Evolutionary conservation across 192 early-diverging fungal species (phyloP), one percentile per base, ranked within the genome.

Genomic region (Linnemannia elongata): DNA sequence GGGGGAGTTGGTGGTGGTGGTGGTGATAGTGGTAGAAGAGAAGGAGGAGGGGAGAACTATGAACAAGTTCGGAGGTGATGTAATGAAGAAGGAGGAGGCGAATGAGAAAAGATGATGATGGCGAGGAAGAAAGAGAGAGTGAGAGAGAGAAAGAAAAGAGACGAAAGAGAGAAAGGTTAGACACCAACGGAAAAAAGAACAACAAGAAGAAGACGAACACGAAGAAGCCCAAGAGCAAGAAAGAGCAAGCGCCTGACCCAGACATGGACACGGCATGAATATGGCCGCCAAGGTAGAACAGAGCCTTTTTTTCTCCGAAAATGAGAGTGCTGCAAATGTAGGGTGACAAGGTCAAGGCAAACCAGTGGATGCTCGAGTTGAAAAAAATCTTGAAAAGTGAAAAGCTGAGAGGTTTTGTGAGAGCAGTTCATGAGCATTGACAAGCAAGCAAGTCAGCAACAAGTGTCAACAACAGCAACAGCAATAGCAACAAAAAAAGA

Each of bases 81-180:
- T 27, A 15, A 60, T 39, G 47, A 71, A 33, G 42, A 52, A 69
- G 24, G 68, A 70, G 35, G 33, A 35, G 47, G 54, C n/a, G 42
- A 49, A 66, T 68, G 72, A 80, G 79, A 69, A 24, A 36, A 18
- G 36, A 44, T 77, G 13, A 42, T 77, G 75, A 57, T 55, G 24
- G 35, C 18, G 45, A 45, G 45, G 54, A 45, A 66, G 27, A 42
- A 77, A 30, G 35, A 44, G 75, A 77, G 12, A 76, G 41, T 0
- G 75, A 77, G 9, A 76, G 38, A 55, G 24, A 77, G 75, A 77
- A 41, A 42, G 47, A 54, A 41, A 38, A 36, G 44, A 47, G 44
- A n/a, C n/a, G 12, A 35, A 68, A 15, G 5, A 20, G 35, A 1
- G 22, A 69, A 69, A 35, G 66, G 30, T 4, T 18, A 52, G 49